These are phyloP conservation scores for Pinus tabuliformis DNA, from an alignment of 75 land plant genomes.

Conservation along the genomic window DNA sequence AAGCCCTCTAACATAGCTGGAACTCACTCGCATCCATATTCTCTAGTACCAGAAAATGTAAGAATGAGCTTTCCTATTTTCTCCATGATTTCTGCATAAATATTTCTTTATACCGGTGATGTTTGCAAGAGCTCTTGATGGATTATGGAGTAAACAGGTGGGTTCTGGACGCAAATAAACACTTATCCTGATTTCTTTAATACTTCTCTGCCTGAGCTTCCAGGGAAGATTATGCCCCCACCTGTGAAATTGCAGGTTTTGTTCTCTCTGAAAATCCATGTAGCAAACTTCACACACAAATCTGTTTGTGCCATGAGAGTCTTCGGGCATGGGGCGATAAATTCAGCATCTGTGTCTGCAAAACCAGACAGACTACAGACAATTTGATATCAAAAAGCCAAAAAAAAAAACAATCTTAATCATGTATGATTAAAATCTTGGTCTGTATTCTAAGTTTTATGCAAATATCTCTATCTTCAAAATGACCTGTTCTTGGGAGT, in stretches of 20 bases:
- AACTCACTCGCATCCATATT: no score
- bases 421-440: no score
- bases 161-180: conserved; percentile 37
- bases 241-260: conserved; percentile 37
- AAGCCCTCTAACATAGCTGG: no score
- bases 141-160: conserved; percentile 37
- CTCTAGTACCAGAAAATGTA: no score
- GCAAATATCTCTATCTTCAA: no score
- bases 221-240: conserved; percentile 39
- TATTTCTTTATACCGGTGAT: conserved; percentile 39
- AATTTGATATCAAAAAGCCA: no score
- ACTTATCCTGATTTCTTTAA: conserved; percentile 18
- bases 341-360: conserved; percentile 35
- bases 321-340: conserved; percentile 29
- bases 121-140: conserved; percentile 38
- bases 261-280: conserved; percentile 33
- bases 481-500: no score
- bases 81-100: conserved; percentile 26
- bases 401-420: no score
- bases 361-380: neutral
- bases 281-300: conserved; percentile 42
- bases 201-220: conserved; percentile 27
- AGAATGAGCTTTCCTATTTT: no score
- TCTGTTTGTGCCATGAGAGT: conserved; percentile 37
- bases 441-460: no score